Percentiles rank a stretch among this genome's conserved stretches.
Conservation (phyloP, 345 rosid genomes). For the Lepidium aucheri region DNA sequence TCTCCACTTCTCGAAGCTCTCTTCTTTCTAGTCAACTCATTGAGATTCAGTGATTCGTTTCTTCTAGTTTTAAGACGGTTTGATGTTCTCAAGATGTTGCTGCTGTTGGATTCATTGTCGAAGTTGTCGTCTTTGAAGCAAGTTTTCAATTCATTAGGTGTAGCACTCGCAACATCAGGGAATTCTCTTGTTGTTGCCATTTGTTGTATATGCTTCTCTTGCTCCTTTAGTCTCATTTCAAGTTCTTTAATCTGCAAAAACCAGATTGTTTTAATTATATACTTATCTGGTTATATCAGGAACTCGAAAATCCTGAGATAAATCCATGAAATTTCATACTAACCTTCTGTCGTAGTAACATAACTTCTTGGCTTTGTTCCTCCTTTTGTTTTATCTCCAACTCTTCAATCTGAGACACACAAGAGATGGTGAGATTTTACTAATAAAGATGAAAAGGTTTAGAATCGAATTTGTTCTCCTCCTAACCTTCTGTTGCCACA, state of each 20-base stretch:
- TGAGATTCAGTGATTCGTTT: slow-evolving; percentile 20
- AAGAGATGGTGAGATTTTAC: not conserved
- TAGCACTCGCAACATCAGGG: slow-evolving; percentile 30
- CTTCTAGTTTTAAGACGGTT: slow-evolving; percentile 45
- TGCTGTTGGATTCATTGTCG: slow-evolving; percentile 34
- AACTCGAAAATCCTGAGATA: not conserved
- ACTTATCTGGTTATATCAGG: not conserved
- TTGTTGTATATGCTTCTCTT: slow-evolving; percentile 46
- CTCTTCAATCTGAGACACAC: slow-evolving; percentile 46
- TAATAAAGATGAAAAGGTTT: not conserved
- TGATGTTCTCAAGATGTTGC: slow-evolving; percentile 50
- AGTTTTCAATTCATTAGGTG: slow-evolving; percentile 47
- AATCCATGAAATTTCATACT: not conserved
- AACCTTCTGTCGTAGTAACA: slow-evolving; percentile 49
- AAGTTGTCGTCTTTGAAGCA: slow-evolving; percentile 37
- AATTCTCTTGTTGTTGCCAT: slow-evolving; percentile 28
- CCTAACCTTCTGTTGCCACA: slow-evolving; percentile 57
- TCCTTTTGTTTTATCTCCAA: slow-evolving; percentile 55
- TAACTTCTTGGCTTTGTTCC: slow-evolving; percentile 45
- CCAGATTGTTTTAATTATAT: not conserved
- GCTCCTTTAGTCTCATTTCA: slow-evolving; percentile 69
- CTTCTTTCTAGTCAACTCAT: slow-evolving; percentile 45
- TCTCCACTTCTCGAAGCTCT: slow-evolving; percentile 67
- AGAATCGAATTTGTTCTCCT: not conserved
- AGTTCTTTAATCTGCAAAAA: slow-evolving; percentile 67